A percentile compares a stretch with the other conserved stretches of the same genome.
phyloP scores from a whole-genome alignment of 2,329 filamentous ascomycete genomes.

The Cordyceps pruinosa region DNA sequence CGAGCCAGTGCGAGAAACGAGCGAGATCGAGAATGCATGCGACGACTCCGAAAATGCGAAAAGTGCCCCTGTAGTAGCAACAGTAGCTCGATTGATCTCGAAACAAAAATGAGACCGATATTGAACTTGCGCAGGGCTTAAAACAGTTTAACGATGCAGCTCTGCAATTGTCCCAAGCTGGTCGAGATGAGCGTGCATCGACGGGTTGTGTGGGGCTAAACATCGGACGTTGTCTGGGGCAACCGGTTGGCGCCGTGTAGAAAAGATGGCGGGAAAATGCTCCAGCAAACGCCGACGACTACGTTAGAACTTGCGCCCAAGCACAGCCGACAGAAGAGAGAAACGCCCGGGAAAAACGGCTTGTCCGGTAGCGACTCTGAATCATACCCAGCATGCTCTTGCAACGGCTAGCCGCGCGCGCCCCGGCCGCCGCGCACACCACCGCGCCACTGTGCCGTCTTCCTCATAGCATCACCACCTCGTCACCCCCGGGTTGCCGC shows the following conservation, averaged over 20 bases:
- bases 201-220: constrained; percentile 24
- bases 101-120: neutral
- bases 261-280: neutral
- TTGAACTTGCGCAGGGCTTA: neutral
- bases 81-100: neutral
- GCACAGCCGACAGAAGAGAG: neutral
- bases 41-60: neutral
- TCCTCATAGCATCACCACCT: neutral
- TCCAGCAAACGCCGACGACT: neutral
- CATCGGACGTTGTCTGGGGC: constrained; percentile 30
- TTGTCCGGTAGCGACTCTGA: neutral
- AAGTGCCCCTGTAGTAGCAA: neutral
- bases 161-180: neutral
- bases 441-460: neutral
- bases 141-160: constrained; percentile 6
- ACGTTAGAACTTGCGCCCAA: neutral
- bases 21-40: neutral
- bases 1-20: neutral
- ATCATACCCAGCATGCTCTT: neutral
- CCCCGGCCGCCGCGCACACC: neutral
- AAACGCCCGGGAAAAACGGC: neutral
- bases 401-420: neutral
- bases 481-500: neutral
- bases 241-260: constrained; percentile 20
- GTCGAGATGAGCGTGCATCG: neutral